Evolutionary conservation across 2,329 filamentous ascomycete species (phyloP).

Genomic region (Colletotrichum theobromicola): DNA sequence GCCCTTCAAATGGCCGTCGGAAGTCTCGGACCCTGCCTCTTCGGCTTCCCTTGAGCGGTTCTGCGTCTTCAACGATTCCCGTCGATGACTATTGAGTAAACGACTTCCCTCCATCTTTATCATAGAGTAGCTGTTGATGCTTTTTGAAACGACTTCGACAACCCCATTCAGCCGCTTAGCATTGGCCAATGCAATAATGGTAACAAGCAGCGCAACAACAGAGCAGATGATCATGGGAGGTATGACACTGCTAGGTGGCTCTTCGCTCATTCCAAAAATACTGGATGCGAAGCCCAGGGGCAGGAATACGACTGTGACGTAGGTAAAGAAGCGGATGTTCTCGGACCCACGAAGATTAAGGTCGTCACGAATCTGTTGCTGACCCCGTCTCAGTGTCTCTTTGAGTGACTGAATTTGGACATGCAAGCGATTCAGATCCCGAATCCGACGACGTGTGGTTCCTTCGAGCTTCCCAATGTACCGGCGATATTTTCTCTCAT

Average conservation of each 20-base stretch:
- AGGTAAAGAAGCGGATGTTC: slow-evolving; percentile 37
- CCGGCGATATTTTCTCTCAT: slow-evolving; percentile 34
- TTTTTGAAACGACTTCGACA: neutral
- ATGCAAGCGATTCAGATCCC: neutral
- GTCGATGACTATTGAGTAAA: neutral
- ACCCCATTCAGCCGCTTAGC: neutral
- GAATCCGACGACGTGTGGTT: neutral
- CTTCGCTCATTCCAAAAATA: slow-evolving; percentile 34
- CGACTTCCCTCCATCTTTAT: neutral
- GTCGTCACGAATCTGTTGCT: slow-evolving; percentile 13
- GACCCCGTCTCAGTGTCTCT: neutral
- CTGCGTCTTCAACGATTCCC: neutral
- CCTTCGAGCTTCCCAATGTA: neutral
- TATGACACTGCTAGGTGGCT: neutral
- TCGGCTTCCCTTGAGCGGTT: neutral
- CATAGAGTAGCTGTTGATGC: neutral
- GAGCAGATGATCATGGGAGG: neutral
- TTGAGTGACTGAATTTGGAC: neutral
- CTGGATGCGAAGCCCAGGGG: slow-evolving; percentile 34
- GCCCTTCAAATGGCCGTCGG: neutral
- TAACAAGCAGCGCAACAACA: neutral
- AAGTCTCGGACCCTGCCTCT: neutral
- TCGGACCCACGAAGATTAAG: slow-evolving; percentile 23
- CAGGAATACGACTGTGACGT: slow-evolving; percentile 38
- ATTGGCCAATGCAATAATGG: neutral